Evolutionary conservation across 1,284 basidiomycete species (phyloP), one percentile per base, ranked within the genome.

Genomic region (Moesziomyces sp.): DNA sequence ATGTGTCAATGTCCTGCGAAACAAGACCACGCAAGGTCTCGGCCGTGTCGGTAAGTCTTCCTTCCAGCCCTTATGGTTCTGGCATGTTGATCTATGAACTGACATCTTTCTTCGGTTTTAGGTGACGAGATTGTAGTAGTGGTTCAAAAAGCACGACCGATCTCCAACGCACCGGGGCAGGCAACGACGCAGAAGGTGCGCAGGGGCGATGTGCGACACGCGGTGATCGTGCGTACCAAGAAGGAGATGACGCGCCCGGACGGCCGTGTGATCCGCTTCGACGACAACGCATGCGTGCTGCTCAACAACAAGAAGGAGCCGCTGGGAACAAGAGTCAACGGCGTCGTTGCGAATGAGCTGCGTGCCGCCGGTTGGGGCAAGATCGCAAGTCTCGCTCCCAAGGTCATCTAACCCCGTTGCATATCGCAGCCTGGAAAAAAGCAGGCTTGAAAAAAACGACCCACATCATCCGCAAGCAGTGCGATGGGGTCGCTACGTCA

Each of bases 291-390:
- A 0, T 95, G 91, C 35, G 94, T 99, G 1, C 86, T 99, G 30
- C 86, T 99, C 66, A 99, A 99, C 86, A 93, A 93, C 87, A 98
- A 97, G 87, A 90, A 91, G 77, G 96, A 99, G 86, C 94, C 98
- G 90, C 85, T 98, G 66, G 96, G 94, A 8, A 97, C 95, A 62
- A 90, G 96, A 79, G 93, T 99, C 72, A 92, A 92, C 80, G 94
- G 96, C 0, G 91, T 96, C 43, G 95, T 98, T 19, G 94, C 92
- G 65, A 91, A 91, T 5, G 95, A 97, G 82, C 85, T 98, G 81
- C 88, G 94, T 74, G 89, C 91, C 86, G 93, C 92, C 83, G 94
- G 94, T 0, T 99, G 95, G 95, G 90, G 91, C 16, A 98, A 99
- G 86, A 92, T 99, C 74, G 89, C 94, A 58, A 91, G 91, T 85